These are phyloP conservation scores for Immersiella caudata DNA, from an alignment of 495 filamentous ascomycete species.

Conservation along the genomic window DNA sequence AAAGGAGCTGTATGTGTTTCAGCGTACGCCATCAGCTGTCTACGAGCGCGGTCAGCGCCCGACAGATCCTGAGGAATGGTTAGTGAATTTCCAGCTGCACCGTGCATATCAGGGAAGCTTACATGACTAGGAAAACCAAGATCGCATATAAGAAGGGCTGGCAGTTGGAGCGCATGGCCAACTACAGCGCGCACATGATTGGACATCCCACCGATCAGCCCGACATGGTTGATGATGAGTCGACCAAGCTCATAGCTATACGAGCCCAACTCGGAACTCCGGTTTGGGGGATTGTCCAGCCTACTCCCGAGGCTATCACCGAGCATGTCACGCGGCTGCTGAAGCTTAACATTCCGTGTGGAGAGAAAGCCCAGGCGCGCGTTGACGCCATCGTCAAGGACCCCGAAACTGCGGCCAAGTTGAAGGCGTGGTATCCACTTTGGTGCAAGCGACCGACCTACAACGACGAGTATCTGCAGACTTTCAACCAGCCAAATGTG, in stretches of 20 bases:
- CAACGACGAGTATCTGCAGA: constrained; percentile 49
- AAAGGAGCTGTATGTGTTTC: constrained; percentile 58
- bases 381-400: constrained; percentile 48
- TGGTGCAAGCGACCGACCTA: constrained; percentile 55
- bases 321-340: constrained; percentile 39
- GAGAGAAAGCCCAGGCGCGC: constrained; percentile 38
- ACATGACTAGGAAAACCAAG: constrained; percentile 32
- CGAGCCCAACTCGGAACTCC: constrained; percentile 35
- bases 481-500: constrained; percentile 50
- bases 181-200: constrained; percentile 38
- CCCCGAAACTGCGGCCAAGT: constrained; percentile 43
- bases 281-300: constrained; percentile 28
- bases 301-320: constrained; percentile 40
- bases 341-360: constrained; percentile 29
- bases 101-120: no score
- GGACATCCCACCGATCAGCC: constrained; percentile 28
- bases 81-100: no score
- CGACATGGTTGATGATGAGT: constrained; percentile 47
- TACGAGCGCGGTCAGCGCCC: constrained; percentile 49
- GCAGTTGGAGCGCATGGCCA: constrained; percentile 46
- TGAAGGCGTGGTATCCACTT: constrained; percentile 49
- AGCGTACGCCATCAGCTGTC: constrained; percentile 59
- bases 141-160: constrained; percentile 47
- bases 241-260: constrained; percentile 41
- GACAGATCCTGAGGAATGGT: constrained; percentile 53